Evolutionary conservation across 2,329 filamentous ascomycete species (phyloP), one percentile per base, ranked within the genome.

Genomic region (Chlorencoelia australis): DNA sequence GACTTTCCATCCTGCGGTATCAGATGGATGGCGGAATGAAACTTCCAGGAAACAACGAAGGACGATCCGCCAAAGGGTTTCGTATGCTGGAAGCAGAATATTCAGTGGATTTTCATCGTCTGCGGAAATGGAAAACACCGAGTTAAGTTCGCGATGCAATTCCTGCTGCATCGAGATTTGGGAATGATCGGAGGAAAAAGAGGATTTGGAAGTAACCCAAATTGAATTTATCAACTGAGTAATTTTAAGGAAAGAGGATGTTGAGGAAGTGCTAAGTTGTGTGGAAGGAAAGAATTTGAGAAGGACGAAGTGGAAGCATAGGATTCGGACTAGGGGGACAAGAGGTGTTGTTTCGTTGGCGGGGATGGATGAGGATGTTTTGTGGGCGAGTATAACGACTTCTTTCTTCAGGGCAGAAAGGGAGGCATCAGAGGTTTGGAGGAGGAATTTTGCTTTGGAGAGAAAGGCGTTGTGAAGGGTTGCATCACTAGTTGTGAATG

Each of bases 11-110:
- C 13, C 18, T 4, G 18, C 10, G 5, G 30, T 21, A 9, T n/a
- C 2, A 6, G 20, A 21, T 15, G 18, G 6, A 16, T 34, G 24
- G 13, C 22, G 30, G 18, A 28, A 38, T 8, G 32, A 19, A 29
- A 39, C 13, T 32, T 33, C 28, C 2, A 39, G 19, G 16, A 41
- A 43, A 18, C 32, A 37, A 4, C 35, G 35, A 9, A 45, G 33
- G 1, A 45, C 38, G 4, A 43, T 31, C 9, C 33, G 26, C 43
- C 38, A 45, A 1, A 45, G 15, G 2, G 37, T 43, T 24, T 45
- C 38, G 33, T 43, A 45, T 5, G 41, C 37, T 3, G 43, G 43
- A 3, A 45, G 22, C 2, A 45, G 21, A 3, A 41, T 24, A 21
- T 41, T 39, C 2, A 45, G 27, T 4, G 41, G 43, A n/a, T 41